A percentile compares a stretch with the other conserved stretches of the same genome.
Evolutionary conservation across 192 early-diverging fungal species (phyloP).

Genomic region (Linnemannia elongata): DNA sequence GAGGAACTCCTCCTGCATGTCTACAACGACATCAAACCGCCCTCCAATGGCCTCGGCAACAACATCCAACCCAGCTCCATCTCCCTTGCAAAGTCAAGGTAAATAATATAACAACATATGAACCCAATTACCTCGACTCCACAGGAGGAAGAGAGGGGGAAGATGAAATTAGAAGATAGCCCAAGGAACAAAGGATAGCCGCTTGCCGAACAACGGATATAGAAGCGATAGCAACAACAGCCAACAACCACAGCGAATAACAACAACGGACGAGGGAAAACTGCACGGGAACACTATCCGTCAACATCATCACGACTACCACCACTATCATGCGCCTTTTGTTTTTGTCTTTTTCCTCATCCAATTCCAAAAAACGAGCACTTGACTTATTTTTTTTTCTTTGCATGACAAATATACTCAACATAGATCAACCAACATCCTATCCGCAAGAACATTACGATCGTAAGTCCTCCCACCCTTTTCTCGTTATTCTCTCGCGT

Average conservation of each 20-base stretch:
- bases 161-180: not conserved
- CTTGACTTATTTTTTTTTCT: slow-evolving; percentile 19
- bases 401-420: slow-evolving; percentile 5
- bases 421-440: slow-evolving; percentile 43
- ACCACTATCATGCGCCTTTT: slow-evolving; percentile 24
- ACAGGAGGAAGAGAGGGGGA: not conserved
- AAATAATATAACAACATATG: slow-evolving; percentile 1
- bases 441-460: slow-evolving; percentile 43
- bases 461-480: slow-evolving; percentile 18
- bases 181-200: not conserved
- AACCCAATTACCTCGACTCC: not conserved
- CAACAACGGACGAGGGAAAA: slow-evolving; percentile 3
- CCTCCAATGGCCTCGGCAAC: slow-evolving; percentile 22
- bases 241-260: not conserved
- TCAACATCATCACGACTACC: not conserved
- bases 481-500: not conserved
- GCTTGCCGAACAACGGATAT: not conserved
- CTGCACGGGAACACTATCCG: not conserved
- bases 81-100: slow-evolving; percentile 64
- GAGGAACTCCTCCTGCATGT: slow-evolving; percentile 79
- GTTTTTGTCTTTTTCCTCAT: not conserved
- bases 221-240: not conserved
- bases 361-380: not conserved
- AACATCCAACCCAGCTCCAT: slow-evolving; percentile 52
- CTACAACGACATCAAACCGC: slow-evolving; percentile 60